Evolutionary conservation across 116 monocot genomes (phyloP).

Genomic region (Papilionanthe hybrid): DNA sequence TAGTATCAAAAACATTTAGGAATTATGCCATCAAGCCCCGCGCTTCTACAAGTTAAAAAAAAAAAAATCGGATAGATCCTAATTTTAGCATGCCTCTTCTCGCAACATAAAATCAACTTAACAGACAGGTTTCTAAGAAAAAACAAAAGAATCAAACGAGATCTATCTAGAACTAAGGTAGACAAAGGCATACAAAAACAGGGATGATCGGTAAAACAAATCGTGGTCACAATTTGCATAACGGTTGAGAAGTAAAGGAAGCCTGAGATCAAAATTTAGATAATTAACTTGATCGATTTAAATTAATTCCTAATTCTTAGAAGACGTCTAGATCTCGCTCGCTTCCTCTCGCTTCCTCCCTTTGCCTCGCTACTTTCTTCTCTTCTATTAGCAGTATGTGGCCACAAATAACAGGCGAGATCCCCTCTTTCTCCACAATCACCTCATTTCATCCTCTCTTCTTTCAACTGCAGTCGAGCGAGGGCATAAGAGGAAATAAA

Average conservation of each 20-base stretch:
- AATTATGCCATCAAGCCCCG: too few species aligned
- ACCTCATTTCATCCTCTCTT: too few species aligned
- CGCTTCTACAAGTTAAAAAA: too few species aligned
- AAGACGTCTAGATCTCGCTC: neutral
- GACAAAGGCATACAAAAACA: neutral
- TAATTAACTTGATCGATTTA: neutral
- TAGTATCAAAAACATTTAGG: too few species aligned
- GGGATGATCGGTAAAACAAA: neutral
- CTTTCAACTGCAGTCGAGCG: too few species aligned
- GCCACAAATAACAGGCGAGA: too few species aligned
- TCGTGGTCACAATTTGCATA: neutral
- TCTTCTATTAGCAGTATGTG: too few species aligned
- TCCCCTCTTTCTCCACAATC: too few species aligned
- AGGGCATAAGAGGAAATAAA: too few species aligned
- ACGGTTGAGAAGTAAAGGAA: neutral
- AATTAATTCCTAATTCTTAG: neutral
- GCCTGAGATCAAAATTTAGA: neutral
- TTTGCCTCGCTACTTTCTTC: neutral
- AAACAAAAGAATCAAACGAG: neutral
- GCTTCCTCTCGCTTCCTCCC: neutral
- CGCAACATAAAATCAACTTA: too few species aligned
- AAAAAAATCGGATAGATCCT: too few species aligned
- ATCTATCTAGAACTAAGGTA: neutral
- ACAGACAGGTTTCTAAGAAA: neutral
- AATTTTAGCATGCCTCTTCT: too few species aligned